Evolutionary conservation across 768 basidiomycete genomes (phyloP).

Genomic region (Auricularia cornea): DNA sequence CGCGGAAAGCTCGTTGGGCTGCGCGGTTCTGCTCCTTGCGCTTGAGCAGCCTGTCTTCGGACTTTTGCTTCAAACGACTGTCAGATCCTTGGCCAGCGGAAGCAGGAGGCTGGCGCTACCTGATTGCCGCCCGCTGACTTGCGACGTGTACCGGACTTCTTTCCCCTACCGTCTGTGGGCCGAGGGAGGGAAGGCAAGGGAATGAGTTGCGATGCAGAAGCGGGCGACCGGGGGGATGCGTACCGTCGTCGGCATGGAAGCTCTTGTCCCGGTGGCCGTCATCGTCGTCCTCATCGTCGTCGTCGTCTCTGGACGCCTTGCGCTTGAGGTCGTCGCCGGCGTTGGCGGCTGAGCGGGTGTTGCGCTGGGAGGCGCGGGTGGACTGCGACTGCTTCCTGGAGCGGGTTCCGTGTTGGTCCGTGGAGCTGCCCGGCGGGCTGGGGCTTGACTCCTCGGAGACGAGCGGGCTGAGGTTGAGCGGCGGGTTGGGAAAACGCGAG

Average conservation of each 20-base stretch:
- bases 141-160: conserved; percentile 21
- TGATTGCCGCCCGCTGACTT: conserved; percentile 32
- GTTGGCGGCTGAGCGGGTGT: conserved; percentile 8
- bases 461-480: conserved; percentile 47
- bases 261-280: conserved; percentile 61
- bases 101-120: conserved; percentile 18
- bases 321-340: conserved; percentile 56
- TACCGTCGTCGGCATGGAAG: conserved; percentile 43
- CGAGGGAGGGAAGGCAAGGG: too few species aligned
- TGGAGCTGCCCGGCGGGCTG: conserved; percentile 51
- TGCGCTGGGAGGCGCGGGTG: conserved; percentile 28
- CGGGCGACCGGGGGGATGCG: conserved; percentile 3
- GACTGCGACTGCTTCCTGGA: conserved; percentile 12
- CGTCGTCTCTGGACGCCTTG: conserved; percentile 47
- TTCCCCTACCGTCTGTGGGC: conserved; percentile 14
- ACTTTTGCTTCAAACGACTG: not conserved
- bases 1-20: conserved; percentile 94
- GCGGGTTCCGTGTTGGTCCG: conserved; percentile 25
- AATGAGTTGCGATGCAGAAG: conserved; percentile 6
- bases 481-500: conserved; percentile 53
- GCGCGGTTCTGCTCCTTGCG: conserved; percentile 97
- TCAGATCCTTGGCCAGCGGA: conserved; percentile 3
- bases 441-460: conserved; percentile 72
- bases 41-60: conserved; percentile 51
- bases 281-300: conserved; percentile 42